These are phyloP conservation scores for Candolleomyces aberdarensis DNA, from an alignment of 768 basidiomycete species.

Conservation along the genomic window DNA sequence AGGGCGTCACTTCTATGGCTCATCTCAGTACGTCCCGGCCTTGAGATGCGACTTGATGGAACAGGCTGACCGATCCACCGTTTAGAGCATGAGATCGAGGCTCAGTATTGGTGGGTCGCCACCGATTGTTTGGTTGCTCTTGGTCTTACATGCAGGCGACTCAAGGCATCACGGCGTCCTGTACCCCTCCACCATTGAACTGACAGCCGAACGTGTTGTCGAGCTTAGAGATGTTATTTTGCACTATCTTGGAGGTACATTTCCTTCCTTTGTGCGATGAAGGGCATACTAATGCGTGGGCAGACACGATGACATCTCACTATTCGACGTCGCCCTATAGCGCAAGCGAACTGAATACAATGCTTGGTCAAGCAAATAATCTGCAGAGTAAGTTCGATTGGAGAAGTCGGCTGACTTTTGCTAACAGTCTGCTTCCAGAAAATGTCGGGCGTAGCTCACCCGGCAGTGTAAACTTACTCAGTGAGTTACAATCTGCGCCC, in stretches of 20 bases:
- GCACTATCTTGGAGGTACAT: constrained; percentile 34
- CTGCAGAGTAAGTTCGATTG: constrained; percentile 28
- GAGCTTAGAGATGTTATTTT: constrained; percentile 38
- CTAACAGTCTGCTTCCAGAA: too few relatives aligned
- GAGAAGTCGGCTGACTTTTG: too few relatives aligned
- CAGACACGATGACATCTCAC: constrained; percentile 38
- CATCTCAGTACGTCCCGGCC: constrained; percentile 36
- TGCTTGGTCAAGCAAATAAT: constrained; percentile 30
- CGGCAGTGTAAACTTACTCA: neutral
- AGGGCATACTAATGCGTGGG: neutral
- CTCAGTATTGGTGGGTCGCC: constrained; percentile 38
- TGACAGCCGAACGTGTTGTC: constrained; percentile 23
- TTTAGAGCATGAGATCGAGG: constrained; percentile 35
- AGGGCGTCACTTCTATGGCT: constrained; percentile 33
- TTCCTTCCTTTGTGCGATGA: too few relatives aligned
- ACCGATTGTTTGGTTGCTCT: neutral
- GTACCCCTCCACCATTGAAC: constrained; percentile 26
- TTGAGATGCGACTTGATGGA: neutral
- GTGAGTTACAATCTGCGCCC: neutral
- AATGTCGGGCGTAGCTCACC: too few relatives aligned
- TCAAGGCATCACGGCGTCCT: constrained; percentile 33
- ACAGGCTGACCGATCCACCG: neutral
- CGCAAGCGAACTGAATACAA: constrained; percentile 32
- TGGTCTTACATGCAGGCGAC: neutral
- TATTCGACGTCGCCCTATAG: constrained; percentile 38